Evolutionary conservation across 1,284 basidiomycete genomes (phyloP).

Genomic region (Austroboletus novae-zelandiae): DNA sequence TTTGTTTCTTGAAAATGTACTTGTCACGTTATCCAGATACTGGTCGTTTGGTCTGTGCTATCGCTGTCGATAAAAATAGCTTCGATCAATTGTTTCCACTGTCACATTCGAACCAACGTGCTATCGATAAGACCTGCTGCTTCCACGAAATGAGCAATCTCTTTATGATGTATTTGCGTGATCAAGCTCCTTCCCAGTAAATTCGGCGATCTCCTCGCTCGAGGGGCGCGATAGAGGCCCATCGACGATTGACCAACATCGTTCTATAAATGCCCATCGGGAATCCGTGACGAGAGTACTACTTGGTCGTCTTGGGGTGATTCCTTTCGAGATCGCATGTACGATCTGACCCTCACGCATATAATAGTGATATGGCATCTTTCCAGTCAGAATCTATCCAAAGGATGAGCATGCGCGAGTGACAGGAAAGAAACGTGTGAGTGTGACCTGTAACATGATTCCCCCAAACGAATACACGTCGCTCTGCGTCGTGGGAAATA

Average conservation of each 20-base stretch:
- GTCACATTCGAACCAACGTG: no score
- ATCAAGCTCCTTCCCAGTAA: conserved; percentile 6
- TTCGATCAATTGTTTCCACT: no score
- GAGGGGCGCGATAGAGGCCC: conserved; percentile 5
- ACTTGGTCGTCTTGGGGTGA: conserved; percentile 7
- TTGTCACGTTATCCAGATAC: no score
- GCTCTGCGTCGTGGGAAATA: conserved; percentile 3
- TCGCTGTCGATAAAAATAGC: no score
- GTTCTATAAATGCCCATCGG: not conserved
- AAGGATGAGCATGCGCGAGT: not conserved
- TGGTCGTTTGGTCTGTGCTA: no score
- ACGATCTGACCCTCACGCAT: conserved; percentile 8
- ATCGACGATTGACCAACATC: conserved; percentile 11
- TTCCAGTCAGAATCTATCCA: conserved; percentile 11
- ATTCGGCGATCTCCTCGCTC: conserved; percentile 7
- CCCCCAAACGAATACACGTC: conserved; percentile 19
- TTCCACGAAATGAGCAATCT: no score
- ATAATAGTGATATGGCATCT: conserved; percentile 15
- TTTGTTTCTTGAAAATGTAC: no score
- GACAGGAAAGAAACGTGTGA: not conserved
- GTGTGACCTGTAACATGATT: conserved; percentile 15
- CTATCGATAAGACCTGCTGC: no score
- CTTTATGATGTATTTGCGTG: not conserved
- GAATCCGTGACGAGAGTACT: conserved; percentile 2
- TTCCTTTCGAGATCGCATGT: conserved; percentile 7